Evolutionary conservation across 768 basidiomycete species (phyloP).

Genomic region (Termitomyces eurrhizus): DNA sequence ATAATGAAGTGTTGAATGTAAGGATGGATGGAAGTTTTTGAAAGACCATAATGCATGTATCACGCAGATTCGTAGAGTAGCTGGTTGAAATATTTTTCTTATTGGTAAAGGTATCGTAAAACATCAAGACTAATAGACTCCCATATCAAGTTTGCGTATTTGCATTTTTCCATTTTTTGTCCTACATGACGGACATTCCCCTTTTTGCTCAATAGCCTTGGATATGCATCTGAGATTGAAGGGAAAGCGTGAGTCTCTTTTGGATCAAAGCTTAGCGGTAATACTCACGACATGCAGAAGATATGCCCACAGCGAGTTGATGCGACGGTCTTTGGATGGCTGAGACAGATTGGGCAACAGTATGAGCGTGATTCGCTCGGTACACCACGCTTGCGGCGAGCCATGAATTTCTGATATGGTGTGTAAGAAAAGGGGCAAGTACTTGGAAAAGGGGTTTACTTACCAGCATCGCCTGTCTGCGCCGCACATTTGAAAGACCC

Average conservation of each 20-base stretch:
- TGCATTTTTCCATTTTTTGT: neutral
- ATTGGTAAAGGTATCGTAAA: neutral
- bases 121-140: neutral
- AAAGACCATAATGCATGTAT: neutral
- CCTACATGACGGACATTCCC: constrained; percentile 7
- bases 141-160: constrained; percentile 6
- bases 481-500: constrained; percentile 1
- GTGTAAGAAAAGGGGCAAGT: neutral
- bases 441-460: constrained; percentile 1
- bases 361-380: constrained; percentile 1
- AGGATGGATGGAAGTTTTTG: too few species aligned
- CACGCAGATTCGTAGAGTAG: neutral
- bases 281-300: constrained; percentile 10
- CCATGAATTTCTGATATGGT: constrained; percentile 4
- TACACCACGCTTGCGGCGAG: constrained; percentile 8
- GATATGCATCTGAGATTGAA: constrained; percentile 1
- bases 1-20: too few species aligned
- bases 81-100: neutral
- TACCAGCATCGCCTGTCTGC: constrained; percentile 10
- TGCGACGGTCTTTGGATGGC: neutral
- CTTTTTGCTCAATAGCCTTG: constrained; percentile 5
- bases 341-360: constrained; percentile 9
- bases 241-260: neutral
- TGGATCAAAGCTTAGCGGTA: too few species aligned
- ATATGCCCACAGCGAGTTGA: constrained; percentile 12